A percentile compares a stretch with the other conserved stretches of the same genome.
Evolutionary conservation across 2,329 filamentous ascomycete genomes (phyloP).

Genomic region (Fusarium sublunatum): DNA sequence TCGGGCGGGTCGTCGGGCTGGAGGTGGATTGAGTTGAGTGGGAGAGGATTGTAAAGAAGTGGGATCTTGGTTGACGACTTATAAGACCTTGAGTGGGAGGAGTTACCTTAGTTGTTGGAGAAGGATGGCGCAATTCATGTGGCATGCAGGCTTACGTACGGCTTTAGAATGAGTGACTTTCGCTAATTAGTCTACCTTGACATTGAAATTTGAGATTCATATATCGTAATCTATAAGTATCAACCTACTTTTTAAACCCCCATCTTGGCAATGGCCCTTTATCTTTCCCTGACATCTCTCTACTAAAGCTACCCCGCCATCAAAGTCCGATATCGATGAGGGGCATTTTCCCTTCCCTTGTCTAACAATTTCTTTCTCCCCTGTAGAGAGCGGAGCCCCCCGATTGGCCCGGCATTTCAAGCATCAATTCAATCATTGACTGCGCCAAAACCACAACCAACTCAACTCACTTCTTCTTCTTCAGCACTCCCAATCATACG

Average conservation of each 20-base stretch:
- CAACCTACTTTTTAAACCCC: neutral
- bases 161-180: too few relatives aligned
- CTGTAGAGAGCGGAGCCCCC: constrained; percentile 14
- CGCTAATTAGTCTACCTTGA: neutral
- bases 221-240: neutral
- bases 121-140: constrained; percentile 8
- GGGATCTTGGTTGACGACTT: constrained; percentile 20
- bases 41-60: constrained; percentile 24
- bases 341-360: constrained; percentile 26
- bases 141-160: too few relatives aligned
- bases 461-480: neutral
- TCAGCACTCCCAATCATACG: neutral
- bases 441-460: neutral
- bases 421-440: constrained; percentile 23
- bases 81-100: constrained; percentile 14
- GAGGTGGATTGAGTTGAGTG: constrained; percentile 13
- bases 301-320: constrained; percentile 30
- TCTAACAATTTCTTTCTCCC: constrained; percentile 33
- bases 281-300: neutral
- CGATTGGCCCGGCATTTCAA: constrained; percentile 33
- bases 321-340: constrained; percentile 31
- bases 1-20: constrained; percentile 41
- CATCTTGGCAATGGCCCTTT: neutral
- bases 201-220: too few relatives aligned
- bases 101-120: neutral